Evolutionary conservation across 805 yeast genomes (phyloP).

Genomic region (Cyberlindnera euphorbiiphila): DNA sequence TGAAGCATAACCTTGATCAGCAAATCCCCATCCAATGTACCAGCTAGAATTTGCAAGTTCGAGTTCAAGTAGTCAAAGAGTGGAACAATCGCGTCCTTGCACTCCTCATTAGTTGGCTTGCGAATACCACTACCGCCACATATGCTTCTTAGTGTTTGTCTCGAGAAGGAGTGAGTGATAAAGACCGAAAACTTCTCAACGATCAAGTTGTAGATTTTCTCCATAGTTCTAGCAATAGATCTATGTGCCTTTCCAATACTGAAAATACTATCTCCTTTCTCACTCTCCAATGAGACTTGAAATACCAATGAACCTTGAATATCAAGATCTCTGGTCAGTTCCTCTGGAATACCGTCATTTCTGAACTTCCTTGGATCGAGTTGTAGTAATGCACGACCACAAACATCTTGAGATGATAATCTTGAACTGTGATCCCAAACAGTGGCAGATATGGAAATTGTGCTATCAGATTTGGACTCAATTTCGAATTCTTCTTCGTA

Average conservation of each 20-base stretch:
- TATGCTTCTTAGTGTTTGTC: constrained; percentile 50
- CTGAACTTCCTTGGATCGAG: constrained; percentile 60
- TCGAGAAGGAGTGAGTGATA: constrained; percentile 54
- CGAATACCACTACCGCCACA: constrained; percentile 48
- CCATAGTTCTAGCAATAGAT: constrained; percentile 57
- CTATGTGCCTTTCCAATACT: constrained; percentile 75
- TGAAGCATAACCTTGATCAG: constrained; percentile 65
- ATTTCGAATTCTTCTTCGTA: constrained; percentile 88
- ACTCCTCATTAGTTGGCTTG: constrained; percentile 42
- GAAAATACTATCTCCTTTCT: constrained; percentile 74
- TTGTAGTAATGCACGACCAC: constrained; percentile 60
- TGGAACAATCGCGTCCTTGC: constrained; percentile 66
- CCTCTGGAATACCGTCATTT: constrained; percentile 67
- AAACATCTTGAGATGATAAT: constrained; percentile 52
- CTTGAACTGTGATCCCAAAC: constrained; percentile 64
- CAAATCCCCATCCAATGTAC: constrained; percentile 50
- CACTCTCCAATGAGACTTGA: constrained; percentile 73
- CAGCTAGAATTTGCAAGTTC: constrained; percentile 61
- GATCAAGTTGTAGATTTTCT: constrained; percentile 61
- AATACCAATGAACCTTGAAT: constrained; percentile 65
- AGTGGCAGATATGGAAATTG: constrained; percentile 50
- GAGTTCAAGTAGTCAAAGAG: constrained; percentile 70
- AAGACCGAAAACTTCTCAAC: constrained; percentile 70
- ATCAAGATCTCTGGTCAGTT: constrained; percentile 51
- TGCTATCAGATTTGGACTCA: constrained; percentile 35